Evolutionary conservation across 2,329 filamentous ascomycete species (phyloP), one percentile per base, ranked within the genome.

Genomic region (Sarocladiaceae sp.): DNA sequence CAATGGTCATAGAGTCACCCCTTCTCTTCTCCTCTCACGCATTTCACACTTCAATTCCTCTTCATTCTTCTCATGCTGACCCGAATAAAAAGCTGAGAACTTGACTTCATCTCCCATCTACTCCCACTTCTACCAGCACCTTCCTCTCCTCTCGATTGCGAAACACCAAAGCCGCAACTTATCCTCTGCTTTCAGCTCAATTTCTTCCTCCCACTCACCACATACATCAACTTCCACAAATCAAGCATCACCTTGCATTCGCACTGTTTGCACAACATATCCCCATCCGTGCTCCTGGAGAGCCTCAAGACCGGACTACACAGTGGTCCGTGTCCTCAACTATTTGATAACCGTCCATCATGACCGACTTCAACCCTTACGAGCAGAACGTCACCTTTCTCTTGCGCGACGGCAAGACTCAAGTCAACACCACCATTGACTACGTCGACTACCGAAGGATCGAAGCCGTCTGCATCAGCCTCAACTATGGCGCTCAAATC

Each of bases 401-500:
- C 46, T 58, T 50, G 25, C 35, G 61, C 12, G 67, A 72, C 56
- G 65, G 65, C 44, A 46, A 55, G 47, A 68, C 61, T 0, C 52
- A 58, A 12, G 59, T 71, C 52, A 50, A 58, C 4, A 53, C 73
- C 42, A 62, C 70, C 15, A 55, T 72, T n/a, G 12, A 55, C 6
- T 8, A 40, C 13, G 55, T 77, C 44, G 66, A 74, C 56, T 35
- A 46, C 22, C 58, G 64, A 49, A 67, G 65, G 55, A 56, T 60
- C 22, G 62, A 64, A 26, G 62, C 65, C 36, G 54, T 66, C 56
- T 69, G 64, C 59, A 64, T 70, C 23, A 64, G 63, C 63, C 82
- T 88, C 72, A 86, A 84, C 68, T 89, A 86, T 64, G 84, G 80
- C 50, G 70, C 78, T 17, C 88, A 93, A 64, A 75, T 91, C 50